These are phyloP conservation scores for Alloascoidea hylecoeti DNA, from an alignment of 805 yeast species.

Conservation along the genomic window DNA sequence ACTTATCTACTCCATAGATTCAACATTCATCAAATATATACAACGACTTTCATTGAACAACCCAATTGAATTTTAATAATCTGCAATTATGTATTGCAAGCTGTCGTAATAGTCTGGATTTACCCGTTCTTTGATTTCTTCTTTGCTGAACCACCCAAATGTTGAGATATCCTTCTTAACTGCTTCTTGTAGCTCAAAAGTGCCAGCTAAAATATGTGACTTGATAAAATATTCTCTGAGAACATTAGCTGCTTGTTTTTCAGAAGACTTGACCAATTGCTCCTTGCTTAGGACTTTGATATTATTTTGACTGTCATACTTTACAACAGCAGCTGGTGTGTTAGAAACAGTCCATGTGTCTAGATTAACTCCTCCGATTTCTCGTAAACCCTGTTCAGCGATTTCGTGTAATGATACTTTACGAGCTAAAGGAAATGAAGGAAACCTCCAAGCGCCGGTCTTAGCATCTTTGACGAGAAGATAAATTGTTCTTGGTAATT, in stretches of 20 bases:
- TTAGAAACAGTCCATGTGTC: slow-evolving; percentile 88
- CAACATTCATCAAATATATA: too few species aligned
- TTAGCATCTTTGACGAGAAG: slow-evolving; percentile 39
- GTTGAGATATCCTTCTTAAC: slow-evolving; percentile 24
- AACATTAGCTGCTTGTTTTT: slow-evolving; percentile 10
- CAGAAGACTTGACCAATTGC: slow-evolving; percentile 9
- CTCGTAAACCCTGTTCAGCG: slow-evolving; percentile 63
- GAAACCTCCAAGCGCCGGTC: slow-evolving; percentile 51
- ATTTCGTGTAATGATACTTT: slow-evolving; percentile 46
- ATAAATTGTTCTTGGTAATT: slow-evolving; percentile 67
- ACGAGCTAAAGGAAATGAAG: slow-evolving; percentile 41
- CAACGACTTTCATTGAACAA: too few species aligned
- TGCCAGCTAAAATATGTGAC: slow-evolving; percentile 81
- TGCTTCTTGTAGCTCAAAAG: slow-evolving; percentile 29
- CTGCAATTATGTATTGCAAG: slow-evolving; percentile 26
- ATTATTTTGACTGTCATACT: slow-evolving; percentile 20
- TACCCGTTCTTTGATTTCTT: slow-evolving; percentile 50
- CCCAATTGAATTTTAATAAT: slow-evolving; percentile 13
- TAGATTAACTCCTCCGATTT: slow-evolving; percentile 59
- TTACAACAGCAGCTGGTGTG: slow-evolving; percentile 66
- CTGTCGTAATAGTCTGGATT: slow-evolving; percentile 38
- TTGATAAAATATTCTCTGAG: slow-evolving; percentile 61
- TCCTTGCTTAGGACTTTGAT: slow-evolving; percentile 7
- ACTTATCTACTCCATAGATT: slow-evolving; percentile 15
- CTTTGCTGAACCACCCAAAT: slow-evolving; percentile 75